Evolutionary conservation across 2,329 filamentous ascomycete species (phyloP).

Genomic region (Coleophoma eucalyptorum): DNA sequence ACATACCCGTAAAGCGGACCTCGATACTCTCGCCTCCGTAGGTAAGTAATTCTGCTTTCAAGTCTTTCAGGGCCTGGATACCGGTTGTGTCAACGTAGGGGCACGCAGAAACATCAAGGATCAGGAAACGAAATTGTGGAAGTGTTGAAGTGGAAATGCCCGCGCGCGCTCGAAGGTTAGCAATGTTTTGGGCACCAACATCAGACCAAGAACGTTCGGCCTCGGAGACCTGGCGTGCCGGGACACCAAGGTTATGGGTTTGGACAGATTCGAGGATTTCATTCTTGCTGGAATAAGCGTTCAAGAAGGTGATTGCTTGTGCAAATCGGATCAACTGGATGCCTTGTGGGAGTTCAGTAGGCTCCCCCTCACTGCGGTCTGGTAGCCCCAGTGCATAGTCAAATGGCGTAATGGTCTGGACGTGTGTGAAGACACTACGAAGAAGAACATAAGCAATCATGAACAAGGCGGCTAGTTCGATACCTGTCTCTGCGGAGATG

Average conservation of each 20-base stretch:
- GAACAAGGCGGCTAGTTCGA: slow-evolving; percentile 9
- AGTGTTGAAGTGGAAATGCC: not conserved
- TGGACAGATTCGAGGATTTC: slow-evolving; percentile 5
- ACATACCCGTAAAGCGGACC: slow-evolving; percentile 10
- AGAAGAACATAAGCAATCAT: slow-evolving; percentile 8
- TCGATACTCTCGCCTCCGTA: slow-evolving; percentile 4
- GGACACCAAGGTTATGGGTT: not conserved
- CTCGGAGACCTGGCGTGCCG: slow-evolving; percentile 1
- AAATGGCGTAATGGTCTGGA: not conserved
- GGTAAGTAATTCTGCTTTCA: slow-evolving; percentile 2
- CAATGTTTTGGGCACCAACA: not conserved
- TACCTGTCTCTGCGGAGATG: slow-evolving; percentile 54
- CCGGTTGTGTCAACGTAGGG: slow-evolving; percentile 10
- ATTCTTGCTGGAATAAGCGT: slow-evolving; percentile 6
- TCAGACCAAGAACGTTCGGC: slow-evolving; percentile 1
- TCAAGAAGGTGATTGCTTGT: slow-evolving; percentile 10
- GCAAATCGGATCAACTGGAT: slow-evolving; percentile 1
- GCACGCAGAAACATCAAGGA: slow-evolving; percentile 8
- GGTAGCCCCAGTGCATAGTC: not conserved
- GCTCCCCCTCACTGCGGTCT: not conserved
- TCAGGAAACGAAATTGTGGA: slow-evolving; percentile 1
- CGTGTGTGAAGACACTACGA: slow-evolving; percentile 5
- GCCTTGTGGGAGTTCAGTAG: not conserved
- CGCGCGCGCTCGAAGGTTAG: slow-evolving; percentile 1
- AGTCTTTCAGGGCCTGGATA: slow-evolving; percentile 9